phyloP scores from a whole-genome alignment of 345 rosid species.

The Eucalyptus curtisii region DNA sequence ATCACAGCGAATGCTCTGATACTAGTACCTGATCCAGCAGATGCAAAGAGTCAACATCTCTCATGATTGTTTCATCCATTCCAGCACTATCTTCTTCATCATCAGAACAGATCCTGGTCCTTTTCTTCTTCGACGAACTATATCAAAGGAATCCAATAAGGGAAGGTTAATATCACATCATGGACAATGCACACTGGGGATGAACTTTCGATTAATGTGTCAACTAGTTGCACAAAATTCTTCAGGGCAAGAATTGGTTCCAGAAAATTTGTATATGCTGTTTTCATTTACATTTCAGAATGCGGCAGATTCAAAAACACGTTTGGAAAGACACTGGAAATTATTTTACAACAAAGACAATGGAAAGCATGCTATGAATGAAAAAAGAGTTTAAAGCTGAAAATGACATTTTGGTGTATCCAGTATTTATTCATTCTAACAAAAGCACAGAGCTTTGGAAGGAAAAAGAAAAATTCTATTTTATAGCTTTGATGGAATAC shows the following conservation, averaged over 20 bases:
- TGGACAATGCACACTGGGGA: neutral
- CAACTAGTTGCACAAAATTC: neutral
- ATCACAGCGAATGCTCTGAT: neutral
- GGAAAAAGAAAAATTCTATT: neutral
- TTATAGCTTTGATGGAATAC: neutral
- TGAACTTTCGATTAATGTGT: neutral
- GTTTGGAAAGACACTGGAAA: neutral
- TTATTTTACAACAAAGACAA: neutral
- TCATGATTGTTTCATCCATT: conserved; percentile 11
- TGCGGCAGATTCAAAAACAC: neutral
- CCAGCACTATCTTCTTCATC: conserved; percentile 19
- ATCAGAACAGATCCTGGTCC: conserved; percentile 33
- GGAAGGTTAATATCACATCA: neutral
- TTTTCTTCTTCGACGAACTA: conserved; percentile 54
- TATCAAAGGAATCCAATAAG: neutral
- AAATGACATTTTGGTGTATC: neutral
- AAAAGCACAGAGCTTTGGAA: neutral
- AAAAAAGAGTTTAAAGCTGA: neutral
- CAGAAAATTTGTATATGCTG: neutral
- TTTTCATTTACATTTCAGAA: neutral
- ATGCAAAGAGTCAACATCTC: conserved; percentile 24
- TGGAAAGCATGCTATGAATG: neutral
- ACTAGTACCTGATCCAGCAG: conserved; percentile 35
- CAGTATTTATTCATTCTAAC: too few relatives aligned
- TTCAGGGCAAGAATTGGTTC: neutral